Percentiles rank a stretch among this genome's conserved stretches.
Evolutionary conservation across 2,329 filamentous ascomycete species (phyloP).

Genomic region (Alternaria hordeiaustralica): DNA sequence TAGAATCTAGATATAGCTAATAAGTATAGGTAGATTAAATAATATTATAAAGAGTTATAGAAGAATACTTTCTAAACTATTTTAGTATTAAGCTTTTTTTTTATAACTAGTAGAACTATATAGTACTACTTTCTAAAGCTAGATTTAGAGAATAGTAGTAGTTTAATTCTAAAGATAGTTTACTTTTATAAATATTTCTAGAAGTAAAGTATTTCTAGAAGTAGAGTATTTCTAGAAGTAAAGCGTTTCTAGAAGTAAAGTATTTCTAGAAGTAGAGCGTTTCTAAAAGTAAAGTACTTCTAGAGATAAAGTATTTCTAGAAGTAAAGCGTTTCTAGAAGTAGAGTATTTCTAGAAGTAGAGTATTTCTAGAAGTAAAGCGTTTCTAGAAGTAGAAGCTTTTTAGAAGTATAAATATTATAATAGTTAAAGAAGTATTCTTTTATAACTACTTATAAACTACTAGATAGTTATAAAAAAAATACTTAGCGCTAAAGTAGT

Average conservation of each 20-base stretch:
- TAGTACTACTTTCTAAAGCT: not conserved
- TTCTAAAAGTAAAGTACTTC: not conserved
- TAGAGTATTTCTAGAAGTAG: not conserved
- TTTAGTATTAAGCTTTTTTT: not conserved
- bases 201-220: not conserved
- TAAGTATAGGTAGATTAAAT: not conserved
- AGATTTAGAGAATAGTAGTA: not conserved
- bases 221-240: slow-evolving; percentile 1
- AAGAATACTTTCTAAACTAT: slow-evolving; percentile 5
- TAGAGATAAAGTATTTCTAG: not conserved
- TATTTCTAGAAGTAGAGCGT: not conserved
- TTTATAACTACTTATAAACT: not conserved
- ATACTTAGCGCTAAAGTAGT: not conserved
- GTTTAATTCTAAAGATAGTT: not conserved
- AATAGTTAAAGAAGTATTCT: not conserved
- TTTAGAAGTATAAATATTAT: not conserved
- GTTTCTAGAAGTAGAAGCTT: not conserved
- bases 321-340: not conserved
- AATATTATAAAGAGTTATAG: not conserved
- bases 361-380: not conserved
- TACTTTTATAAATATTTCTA: not conserved
- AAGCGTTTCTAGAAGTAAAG: not conserved
- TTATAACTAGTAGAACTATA: not conserved
- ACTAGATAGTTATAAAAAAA: not conserved
- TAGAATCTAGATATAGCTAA: not conserved